Evolutionary conservation across 352 stramenopile species (phyloP).

Genomic region (Phytophthora colocasiae): DNA sequence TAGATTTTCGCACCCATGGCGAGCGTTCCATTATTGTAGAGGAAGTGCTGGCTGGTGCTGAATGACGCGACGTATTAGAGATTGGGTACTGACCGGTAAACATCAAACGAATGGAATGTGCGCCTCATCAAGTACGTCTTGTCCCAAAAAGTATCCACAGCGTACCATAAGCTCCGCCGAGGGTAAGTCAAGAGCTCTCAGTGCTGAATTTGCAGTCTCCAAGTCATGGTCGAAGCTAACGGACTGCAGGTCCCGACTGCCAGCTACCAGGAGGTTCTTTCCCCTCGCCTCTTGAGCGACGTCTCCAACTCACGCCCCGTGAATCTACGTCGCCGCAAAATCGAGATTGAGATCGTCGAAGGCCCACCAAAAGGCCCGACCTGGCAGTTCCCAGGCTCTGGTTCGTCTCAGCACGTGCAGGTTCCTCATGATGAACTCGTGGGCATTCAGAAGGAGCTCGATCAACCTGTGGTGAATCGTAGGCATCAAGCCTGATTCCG

Average conservation of each 20-base stretch:
- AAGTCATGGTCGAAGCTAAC: constrained; percentile 12
- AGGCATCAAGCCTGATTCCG: too few species aligned
- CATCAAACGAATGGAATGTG: too few species aligned
- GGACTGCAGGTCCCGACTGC: constrained; percentile 20
- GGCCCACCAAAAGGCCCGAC: constrained; percentile 29
- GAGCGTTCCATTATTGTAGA: too few species aligned
- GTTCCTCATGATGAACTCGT: constrained; percentile 39
- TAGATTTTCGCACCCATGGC: too few species aligned
- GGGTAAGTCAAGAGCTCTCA: background rate
- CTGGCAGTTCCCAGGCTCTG: constrained; percentile 47
- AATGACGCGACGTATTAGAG: too few species aligned
- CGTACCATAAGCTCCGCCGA: too few species aligned
- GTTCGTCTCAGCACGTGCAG: constrained; percentile 40
- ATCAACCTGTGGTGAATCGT: constrained; percentile 1
- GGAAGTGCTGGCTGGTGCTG: too few species aligned
- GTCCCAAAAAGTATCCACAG: background rate
- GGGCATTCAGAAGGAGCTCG: constrained; percentile 36
- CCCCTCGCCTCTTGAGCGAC: constrained; percentile 17
- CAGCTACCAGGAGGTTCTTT: constrained; percentile 19
- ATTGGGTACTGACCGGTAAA: too few species aligned
- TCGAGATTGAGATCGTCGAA: constrained; percentile 54
- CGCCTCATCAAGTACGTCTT: background rate
- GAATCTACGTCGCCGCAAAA: constrained; percentile 45
- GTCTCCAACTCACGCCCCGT: constrained; percentile 20
- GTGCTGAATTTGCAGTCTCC: constrained; percentile 15